A percentile compares a stretch with the other conserved stretches of the same genome.
Conservation (phyloP, 495 filamentous ascomycete species). For the Hyaloscypha hepaticicola region DNA sequence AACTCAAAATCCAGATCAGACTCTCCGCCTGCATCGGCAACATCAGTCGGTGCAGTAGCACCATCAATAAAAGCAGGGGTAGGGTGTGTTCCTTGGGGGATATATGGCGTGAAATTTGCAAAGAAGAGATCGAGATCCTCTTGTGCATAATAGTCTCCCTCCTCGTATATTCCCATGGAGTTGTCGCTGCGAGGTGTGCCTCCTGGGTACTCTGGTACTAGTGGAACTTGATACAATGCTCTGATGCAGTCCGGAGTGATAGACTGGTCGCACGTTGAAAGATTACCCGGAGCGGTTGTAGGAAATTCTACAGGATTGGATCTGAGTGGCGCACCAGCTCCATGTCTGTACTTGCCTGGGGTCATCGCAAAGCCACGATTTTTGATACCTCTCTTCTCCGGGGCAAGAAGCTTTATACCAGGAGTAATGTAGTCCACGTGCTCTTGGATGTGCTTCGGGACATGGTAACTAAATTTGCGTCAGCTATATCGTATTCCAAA, state of each 20-base stretch:
- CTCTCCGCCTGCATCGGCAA: conserved; percentile 19
- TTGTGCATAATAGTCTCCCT: conserved; percentile 41
- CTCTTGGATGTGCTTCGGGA: conserved; percentile 21
- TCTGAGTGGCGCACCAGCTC: background rate
- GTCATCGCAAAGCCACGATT: conserved; percentile 12
- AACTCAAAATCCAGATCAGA: conserved; percentile 25
- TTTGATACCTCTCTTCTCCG: background rate
- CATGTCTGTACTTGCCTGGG: background rate
- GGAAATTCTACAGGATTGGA: background rate
- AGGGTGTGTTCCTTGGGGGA: conserved; percentile 31
- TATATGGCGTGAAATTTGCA: conserved; percentile 42
- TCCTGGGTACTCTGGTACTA: conserved; percentile 17
- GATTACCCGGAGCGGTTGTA: background rate
- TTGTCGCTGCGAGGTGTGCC: conserved; percentile 30
- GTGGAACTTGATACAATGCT: conserved; percentile 29
- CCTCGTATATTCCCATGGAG: conserved; percentile 36
- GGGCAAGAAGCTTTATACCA: conserved; percentile 28
- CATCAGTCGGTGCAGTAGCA: conserved; percentile 1
- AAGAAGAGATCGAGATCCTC: conserved; percentile 63
- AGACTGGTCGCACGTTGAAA: conserved; percentile 16
- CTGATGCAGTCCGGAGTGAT: conserved; percentile 26
- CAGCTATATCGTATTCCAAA: background rate
- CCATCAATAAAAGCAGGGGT: conserved; percentile 25
- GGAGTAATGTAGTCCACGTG: conserved; percentile 29
- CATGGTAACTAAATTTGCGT: conserved; percentile 21